Evolutionary conservation across 2,329 filamentous ascomycete species (phyloP).

Genomic region (Verticillium alfalfae): DNA sequence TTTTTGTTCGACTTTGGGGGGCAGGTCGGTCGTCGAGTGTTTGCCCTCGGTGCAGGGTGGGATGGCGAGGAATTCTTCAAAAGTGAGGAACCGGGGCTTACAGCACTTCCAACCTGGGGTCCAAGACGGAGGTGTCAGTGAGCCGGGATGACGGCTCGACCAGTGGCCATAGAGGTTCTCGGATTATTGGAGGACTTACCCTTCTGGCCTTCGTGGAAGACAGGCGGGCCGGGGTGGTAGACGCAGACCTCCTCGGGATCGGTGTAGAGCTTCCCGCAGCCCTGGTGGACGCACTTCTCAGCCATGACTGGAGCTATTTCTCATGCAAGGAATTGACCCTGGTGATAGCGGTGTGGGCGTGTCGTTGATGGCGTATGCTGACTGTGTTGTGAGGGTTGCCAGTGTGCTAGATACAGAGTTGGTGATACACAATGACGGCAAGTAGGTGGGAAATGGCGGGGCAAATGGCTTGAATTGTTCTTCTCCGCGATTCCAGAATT

Average conservation of each 20-base stretch:
- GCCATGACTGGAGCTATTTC: constrained; percentile 44
- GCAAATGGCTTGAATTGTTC: constrained; percentile 2
- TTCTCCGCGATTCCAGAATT: constrained; percentile 15
- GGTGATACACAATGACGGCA: constrained; percentile 1
- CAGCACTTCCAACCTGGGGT: constrained; percentile 92
- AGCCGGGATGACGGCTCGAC: constrained; percentile 1
- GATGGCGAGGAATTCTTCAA: constrained; percentile 95
- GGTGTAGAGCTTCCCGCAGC: constrained; percentile 83
- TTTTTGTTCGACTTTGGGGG: constrained; percentile 57
- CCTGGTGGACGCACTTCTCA: constrained; percentile 92
- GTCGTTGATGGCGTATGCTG: constrained; percentile 4
- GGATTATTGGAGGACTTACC: constrained; percentile 49
- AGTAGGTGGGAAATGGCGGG: constrained; percentile 8
- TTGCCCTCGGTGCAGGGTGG: constrained; percentile 88
- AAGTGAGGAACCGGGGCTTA: constrained; percentile 92
- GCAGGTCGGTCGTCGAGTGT: constrained; percentile 79
- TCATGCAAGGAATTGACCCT: not conserved
- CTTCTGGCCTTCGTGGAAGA: constrained; percentile 98
- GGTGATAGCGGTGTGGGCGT: not conserved
- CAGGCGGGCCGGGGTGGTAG: constrained; percentile 89
- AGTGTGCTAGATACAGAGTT: not conserved
- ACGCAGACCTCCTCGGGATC: constrained; percentile 77
- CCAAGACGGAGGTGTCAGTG: constrained; percentile 1
- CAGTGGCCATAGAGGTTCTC: constrained; percentile 7
- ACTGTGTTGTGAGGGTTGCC: not conserved